Evolutionary conservation across 2,329 filamentous ascomycete genomes (phyloP), one percentile per base, ranked within the genome.

Genomic region (Trichophyton schoenleinii): DNA sequence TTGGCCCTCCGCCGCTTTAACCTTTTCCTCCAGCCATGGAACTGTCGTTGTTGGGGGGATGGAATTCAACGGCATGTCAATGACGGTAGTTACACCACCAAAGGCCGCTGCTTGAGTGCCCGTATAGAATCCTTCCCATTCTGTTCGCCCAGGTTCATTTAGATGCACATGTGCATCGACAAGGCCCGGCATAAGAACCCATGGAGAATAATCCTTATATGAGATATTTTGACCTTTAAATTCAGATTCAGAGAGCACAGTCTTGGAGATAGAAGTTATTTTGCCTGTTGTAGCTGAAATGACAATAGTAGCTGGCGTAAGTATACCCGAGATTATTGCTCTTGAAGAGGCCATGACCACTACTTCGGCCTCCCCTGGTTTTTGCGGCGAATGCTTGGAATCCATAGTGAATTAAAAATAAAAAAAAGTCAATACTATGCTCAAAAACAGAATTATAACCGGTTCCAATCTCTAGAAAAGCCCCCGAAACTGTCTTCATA

Each of bases 121-220:
- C 0, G 91, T 96, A 79, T 87, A 88, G 79, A 99, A 99, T 9
- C 94, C 94, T 72, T 99, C 94, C 94, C 94, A 97, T 82, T 96
- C 92, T 59, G 92, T 96, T 62, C 94, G 84, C 48, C 94, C 94
- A 0, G 94, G 94, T 77, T 99, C 94, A 70, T 97, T 97, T 68
- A 97, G 83, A 77, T 99, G 94, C 42, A 99, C 94, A 73, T 99
- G 94, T 41, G 94, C 92, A 73, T 99, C 94, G 18, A 99, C 92
- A 34, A 99, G 80, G 20, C 94, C 94, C 0, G 94, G 94, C 38
- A 97, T 81, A 44, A 99, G 79, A 55, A 97, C 81, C 73, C 87
- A 83, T 9, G 92, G 90, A 22, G 88, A 89, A 76, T 96, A 86
- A 78, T 99, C 87, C 67, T 83, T 81, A 74, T 97, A 97, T 6